Evolutionary conservation across 192 early-diverging fungal genomes (phyloP).

Genomic region (Diversispora epigaea): DNA sequence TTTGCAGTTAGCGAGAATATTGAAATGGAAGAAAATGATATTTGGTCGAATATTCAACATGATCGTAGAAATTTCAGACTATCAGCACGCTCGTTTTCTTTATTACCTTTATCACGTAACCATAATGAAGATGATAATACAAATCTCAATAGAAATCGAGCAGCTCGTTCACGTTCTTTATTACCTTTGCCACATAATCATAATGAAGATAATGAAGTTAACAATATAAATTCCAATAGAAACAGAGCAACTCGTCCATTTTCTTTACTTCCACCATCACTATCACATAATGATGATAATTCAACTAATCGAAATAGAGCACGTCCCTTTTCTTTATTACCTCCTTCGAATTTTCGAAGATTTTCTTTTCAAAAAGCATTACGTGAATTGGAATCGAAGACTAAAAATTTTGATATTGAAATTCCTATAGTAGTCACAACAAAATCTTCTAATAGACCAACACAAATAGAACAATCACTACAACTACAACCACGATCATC

Average conservation of each 20-base stretch:
- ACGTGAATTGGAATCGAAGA: not conserved
- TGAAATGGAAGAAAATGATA: not conserved
- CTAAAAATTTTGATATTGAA: not conserved
- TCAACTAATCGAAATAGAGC: not conserved
- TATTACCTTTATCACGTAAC: too few species aligned
- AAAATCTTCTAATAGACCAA: not conserved
- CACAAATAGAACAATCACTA: too few species aligned
- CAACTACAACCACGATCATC: too few species aligned
- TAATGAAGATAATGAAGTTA: too few species aligned
- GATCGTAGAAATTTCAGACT: not conserved
- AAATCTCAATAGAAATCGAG: too few species aligned
- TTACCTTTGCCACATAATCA: too few species aligned
- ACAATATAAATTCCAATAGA: too few species aligned
- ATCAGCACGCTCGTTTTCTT: not conserved
- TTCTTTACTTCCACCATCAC: not conserved
- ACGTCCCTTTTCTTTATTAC: not conserved
- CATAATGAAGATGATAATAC: too few species aligned
- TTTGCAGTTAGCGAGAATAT: not conserved
- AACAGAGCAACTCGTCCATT: not conserved
- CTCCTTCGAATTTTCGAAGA: not conserved
- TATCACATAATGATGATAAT: not conserved
- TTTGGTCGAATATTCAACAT: not conserved
- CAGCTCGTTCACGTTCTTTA: too few species aligned
- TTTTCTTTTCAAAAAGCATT: not conserved
- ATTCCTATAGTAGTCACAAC: conserved; percentile 9